phyloP scores from a whole-genome alignment of 139 green algal species.

The Micractinium sp. region DNA sequence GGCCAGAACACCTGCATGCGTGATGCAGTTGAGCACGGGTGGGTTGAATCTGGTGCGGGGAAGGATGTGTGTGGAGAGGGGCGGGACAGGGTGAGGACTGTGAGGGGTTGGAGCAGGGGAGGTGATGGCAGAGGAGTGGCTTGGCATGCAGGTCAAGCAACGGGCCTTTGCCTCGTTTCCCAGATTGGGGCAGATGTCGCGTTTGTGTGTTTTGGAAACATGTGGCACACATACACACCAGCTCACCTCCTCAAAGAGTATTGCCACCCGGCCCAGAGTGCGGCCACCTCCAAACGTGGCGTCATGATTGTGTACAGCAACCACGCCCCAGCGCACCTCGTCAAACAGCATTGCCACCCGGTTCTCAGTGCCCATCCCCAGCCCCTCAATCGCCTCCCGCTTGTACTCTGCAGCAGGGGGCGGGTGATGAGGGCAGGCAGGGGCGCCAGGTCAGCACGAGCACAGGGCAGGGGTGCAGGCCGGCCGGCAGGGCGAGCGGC shows the following conservation, averaged over 20 bases:
- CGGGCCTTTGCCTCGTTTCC: too few relatives aligned
- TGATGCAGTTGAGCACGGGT: not conserved
- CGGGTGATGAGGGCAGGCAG: not conserved
- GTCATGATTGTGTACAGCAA: not conserved
- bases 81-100: not conserved
- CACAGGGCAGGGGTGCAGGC: not conserved
- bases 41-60: not conserved
- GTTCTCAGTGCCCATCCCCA: constrained; percentile 47
- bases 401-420: constrained; percentile 28
- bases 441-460: not conserved
- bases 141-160: too few relatives aligned
- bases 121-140: too few relatives aligned
- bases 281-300: too few relatives aligned
- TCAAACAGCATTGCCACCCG: constrained; percentile 42
- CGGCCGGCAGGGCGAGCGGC: too few relatives aligned
- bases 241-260: too few relatives aligned
- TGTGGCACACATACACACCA: not conserved
- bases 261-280: too few relatives aligned
- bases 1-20: constrained; percentile 42
- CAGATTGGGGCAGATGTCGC: too few relatives aligned
- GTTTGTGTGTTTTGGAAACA: too few relatives aligned
- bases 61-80: not conserved
- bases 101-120: too few relatives aligned
- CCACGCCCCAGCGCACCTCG: not conserved
- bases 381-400: constrained; percentile 35